Conservation (phyloP, 163 green algal species). For the Scenedesmus sp. region DNA sequence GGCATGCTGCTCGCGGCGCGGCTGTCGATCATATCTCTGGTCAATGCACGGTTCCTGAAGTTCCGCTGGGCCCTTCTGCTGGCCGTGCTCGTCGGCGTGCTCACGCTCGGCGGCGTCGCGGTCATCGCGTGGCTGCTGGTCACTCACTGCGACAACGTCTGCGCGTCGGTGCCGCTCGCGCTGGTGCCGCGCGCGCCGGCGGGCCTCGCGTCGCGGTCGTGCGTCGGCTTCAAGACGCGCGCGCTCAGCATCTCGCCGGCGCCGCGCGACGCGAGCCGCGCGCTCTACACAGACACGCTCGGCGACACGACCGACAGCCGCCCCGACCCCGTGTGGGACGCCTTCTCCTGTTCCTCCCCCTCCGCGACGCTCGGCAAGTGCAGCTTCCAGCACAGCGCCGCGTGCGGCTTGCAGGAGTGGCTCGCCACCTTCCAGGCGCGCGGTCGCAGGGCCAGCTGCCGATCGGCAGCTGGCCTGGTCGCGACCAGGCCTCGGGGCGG, state of each 20-base stretch:
- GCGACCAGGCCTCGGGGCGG: not conserved
- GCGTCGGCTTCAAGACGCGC: constrained; percentile 17
- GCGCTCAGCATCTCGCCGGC: not conserved
- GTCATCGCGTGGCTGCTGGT: constrained; percentile 4
- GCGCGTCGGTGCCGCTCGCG: constrained; percentile 10
- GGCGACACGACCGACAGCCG: not conserved
- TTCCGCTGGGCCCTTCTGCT: constrained; percentile 18
- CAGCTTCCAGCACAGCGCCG: constrained; percentile 8
- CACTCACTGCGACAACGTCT: not conserved
- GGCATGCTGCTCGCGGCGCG: no score
- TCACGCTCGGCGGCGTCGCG: not conserved
- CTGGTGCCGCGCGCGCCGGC: not conserved
- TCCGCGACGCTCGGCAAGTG: constrained; percentile 22
- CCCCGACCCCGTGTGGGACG: not conserved
- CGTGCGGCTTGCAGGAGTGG: constrained; percentile 32
- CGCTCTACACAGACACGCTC: not conserved
- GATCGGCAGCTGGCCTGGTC: no score
- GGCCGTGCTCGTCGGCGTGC: constrained; percentile 9
- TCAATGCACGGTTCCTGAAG: constrained; percentile 12
- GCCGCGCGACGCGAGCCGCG: not conserved
- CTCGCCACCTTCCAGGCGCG: constrained; percentile 4
- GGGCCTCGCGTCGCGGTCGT: not conserved
- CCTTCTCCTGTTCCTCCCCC: not conserved
- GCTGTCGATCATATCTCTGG: not conserved
- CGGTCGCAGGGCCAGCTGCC: no score